These are phyloP conservation scores for Ceratonia siliqua DNA, from an alignment of 306 rosid species.

Conservation along the genomic window DNA sequence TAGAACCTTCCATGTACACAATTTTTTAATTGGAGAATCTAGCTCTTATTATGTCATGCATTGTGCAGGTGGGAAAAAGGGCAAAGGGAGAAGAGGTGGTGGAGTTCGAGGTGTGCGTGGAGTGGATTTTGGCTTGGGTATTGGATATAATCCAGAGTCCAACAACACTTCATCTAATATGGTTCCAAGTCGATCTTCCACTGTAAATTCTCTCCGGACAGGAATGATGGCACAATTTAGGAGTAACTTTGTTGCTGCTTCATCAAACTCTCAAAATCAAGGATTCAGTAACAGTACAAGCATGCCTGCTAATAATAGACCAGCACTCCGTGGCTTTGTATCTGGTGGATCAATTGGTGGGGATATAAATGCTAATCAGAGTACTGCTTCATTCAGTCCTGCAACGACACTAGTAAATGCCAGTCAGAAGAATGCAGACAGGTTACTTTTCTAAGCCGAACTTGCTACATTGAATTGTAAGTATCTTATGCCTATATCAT, in stretches of 20 bases:
- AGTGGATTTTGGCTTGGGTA: conserved; percentile 94
- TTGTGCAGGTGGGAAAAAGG: conserved; percentile 80
- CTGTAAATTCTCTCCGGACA: conserved; percentile 78
- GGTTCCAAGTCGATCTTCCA: conserved; percentile 65
- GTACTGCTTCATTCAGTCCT: conserved; percentile 42
- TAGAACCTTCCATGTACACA: background rate
- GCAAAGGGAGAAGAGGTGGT: conserved; percentile 70
- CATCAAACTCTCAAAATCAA: conserved; percentile 62
- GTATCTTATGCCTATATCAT: background rate
- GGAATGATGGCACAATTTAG: conserved; percentile 91
- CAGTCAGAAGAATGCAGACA: conserved; percentile 51
- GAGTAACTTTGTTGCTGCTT: conserved; percentile 81
- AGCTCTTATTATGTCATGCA: conserved; percentile 10
- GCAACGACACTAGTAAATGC: conserved; percentile 46
- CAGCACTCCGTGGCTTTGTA: conserved; percentile 81
- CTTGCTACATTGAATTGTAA: background rate
- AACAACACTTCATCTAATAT: conserved; percentile 50
- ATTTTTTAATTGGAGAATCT: conserved; percentile 4
- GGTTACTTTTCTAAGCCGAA: conserved; percentile 44
- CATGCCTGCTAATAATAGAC: conserved; percentile 54
- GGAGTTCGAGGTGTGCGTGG: conserved; percentile 91
- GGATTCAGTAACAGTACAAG: conserved; percentile 47
- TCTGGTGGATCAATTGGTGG: conserved; percentile 95
- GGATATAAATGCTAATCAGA: conserved; percentile 41
- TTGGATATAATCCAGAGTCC: conserved; percentile 78